A percentile compares a stretch with the other conserved stretches of the same genome.
phyloP scores from a whole-genome alignment of 2,329 filamentous ascomycete genomes.

The Pestalotiopsis sp. region DNA sequence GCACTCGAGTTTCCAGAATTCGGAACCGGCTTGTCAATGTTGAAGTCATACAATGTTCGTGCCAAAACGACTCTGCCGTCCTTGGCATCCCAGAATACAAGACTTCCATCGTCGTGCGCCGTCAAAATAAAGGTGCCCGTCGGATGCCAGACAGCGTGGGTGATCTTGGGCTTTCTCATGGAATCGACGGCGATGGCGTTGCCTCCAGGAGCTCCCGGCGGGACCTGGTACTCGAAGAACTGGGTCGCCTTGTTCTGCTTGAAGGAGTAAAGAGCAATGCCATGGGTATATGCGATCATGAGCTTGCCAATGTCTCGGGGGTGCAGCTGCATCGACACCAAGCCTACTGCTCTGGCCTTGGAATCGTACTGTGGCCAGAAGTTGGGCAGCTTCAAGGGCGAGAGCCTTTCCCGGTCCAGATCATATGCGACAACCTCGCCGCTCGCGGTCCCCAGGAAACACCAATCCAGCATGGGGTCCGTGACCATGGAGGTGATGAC shows the following conservation, averaged over 20 bases:
- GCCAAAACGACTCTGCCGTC: slow-evolving; percentile 85
- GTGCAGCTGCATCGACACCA: slow-evolving; percentile 83
- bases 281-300: slow-evolving; percentile 86
- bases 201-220: slow-evolving; percentile 82
- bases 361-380: slow-evolving; percentile 80
- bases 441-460: slow-evolving; percentile 78
- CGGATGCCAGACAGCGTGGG: slow-evolving; percentile 90
- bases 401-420: slow-evolving; percentile 76
- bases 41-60: slow-evolving; percentile 74
- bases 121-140: slow-evolving; percentile 89
- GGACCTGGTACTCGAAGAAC: slow-evolving; percentile 83
- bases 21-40: slow-evolving; percentile 70
- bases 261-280: slow-evolving; percentile 90
- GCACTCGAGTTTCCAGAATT: slow-evolving; percentile 56
- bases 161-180: slow-evolving; percentile 72
- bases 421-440: slow-evolving; percentile 94
- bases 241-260: slow-evolving; percentile 82
- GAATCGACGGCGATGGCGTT: slow-evolving; percentile 66
- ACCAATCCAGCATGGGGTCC: slow-evolving; percentile 93
- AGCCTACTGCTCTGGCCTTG: slow-evolving; percentile 58
- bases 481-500: slow-evolving; percentile 74
- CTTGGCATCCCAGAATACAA: slow-evolving; percentile 93
- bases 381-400: slow-evolving; percentile 82
- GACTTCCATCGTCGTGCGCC: slow-evolving; percentile 84
- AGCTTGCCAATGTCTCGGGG: slow-evolving; percentile 91